Evolutionary conservation across 768 basidiomycete species (phyloP), one percentile per base, ranked within the genome.

Genomic region (Arthromyces matolae): DNA sequence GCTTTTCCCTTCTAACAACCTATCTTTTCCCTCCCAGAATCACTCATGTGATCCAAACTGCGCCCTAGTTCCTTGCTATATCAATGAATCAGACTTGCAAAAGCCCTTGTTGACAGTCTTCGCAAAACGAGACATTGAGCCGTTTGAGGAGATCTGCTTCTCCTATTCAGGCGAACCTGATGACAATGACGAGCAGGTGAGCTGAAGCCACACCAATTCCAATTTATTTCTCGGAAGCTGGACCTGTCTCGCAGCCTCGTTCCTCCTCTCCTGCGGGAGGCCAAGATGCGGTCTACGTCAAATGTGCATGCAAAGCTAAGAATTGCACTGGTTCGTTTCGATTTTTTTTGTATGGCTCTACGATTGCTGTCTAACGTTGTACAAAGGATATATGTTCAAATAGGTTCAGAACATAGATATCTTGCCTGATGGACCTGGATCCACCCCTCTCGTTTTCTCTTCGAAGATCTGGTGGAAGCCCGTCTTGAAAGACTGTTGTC

Each of bases 11-110:
- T n/a, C 4, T 2, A 42, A 12, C 40, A 14, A 4, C 19, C 20
- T 25, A 27, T n/a, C 32, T 45, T 32, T 24, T 12, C 14, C n/a
- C n/a, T n/a, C 23, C 2, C 50, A 93, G 91, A 96, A 95, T 54
- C 92, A 96, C 55, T 91, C 87, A 14, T 95, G 93, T 57, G 84
- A 91, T 47, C 93, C 93, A 0, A 96, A 95, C 60, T 83, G 85
- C 53, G 61, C 62, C 5, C 75, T 93, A 18, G 74, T 75, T n/a
- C 72, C 88, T 0, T 84, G 79, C 36, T 89, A 93, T 56, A 83
- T 89, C 64, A 84, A 91, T 55, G 90, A 92, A 42, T 75, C 78
- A 10, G 79, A 89, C 54, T 57, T 85, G 13, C 70, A 80, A 9
- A 89, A 86, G 59, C 88, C 89, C 0, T 61, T 85, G 10, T 60